Conservation (phyloP, 768 basidiomycete species). For the Russula ochroleuca region DNA sequence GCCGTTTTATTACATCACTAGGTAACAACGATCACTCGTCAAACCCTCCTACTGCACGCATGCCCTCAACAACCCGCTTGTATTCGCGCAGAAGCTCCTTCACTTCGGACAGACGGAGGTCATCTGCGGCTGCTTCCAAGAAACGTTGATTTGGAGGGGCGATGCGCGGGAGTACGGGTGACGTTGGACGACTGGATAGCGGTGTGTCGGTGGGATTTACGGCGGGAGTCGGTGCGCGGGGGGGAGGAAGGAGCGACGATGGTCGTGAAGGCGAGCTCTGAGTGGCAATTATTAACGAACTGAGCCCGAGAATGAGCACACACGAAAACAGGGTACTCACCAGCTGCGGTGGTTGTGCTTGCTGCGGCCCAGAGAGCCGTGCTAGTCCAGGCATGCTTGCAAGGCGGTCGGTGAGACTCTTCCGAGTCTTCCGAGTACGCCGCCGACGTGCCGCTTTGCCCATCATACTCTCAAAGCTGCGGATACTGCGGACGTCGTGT, state of each 20-base stretch:
- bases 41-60: slow-evolving; percentile 52
- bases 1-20: background rate
- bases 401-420: slow-evolving; percentile 77
- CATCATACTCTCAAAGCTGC: slow-evolving; percentile 87
- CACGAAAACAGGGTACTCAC: slow-evolving; percentile 6
- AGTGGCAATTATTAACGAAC: slow-evolving; percentile 7
- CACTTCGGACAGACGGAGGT: slow-evolving; percentile 78
- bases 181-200: slow-evolving; percentile 39
- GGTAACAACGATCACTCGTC: slow-evolving; percentile 14
- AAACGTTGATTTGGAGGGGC: slow-evolving; percentile 67
- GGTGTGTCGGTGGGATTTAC: slow-evolving; percentile 40
- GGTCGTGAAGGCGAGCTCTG: slow-evolving; percentile 39
- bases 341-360: slow-evolving; percentile 2
- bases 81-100: slow-evolving; percentile 79
- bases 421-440: slow-evolving; percentile 38
- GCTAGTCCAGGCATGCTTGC: slow-evolving; percentile 65
- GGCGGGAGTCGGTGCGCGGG: slow-evolving; percentile 29
- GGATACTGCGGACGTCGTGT: slow-evolving; percentile 68
- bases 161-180: slow-evolving; percentile 42
- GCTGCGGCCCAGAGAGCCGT: slow-evolving; percentile 37
- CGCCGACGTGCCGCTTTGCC: slow-evolving; percentile 33
- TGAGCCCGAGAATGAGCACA: slow-evolving; percentile 19
- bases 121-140: slow-evolving; percentile 65
- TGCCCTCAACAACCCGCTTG: slow-evolving; percentile 64
- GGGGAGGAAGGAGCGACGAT: slow-evolving; percentile 38